These are phyloP conservation scores for Lactarius indigo DNA, from an alignment of 768 basidiomycete genomes.

Conservation along the genomic window DNA sequence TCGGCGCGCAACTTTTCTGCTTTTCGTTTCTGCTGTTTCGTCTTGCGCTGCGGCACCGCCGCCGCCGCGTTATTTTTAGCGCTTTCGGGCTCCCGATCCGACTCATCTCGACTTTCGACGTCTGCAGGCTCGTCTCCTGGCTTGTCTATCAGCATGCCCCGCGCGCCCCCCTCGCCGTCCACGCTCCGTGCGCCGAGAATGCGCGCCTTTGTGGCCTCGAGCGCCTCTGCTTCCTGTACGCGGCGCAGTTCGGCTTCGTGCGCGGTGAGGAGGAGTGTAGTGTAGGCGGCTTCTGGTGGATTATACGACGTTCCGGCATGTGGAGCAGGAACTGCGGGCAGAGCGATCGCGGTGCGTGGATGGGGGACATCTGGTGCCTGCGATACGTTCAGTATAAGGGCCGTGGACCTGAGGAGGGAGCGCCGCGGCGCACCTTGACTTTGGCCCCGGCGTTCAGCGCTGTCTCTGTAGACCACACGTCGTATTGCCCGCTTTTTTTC, in stretches of 20 bases:
- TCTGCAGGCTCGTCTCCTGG: constrained; percentile 38
- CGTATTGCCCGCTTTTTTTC: constrained; percentile 61
- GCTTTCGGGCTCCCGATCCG: constrained; percentile 29
- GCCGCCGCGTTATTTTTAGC: constrained; percentile 35
- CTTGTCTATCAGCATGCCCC: constrained; percentile 66
- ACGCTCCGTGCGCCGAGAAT: constrained; percentile 46
- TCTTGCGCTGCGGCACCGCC: constrained; percentile 48
- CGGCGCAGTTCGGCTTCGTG: constrained; percentile 61
- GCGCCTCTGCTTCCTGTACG: constrained; percentile 49
- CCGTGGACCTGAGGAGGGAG: not conserved
- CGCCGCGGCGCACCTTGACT: constrained; percentile 48
- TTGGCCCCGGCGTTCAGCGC: constrained; percentile 35
- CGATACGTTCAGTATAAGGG: not conserved
- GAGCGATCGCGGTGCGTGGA: constrained; percentile 50
- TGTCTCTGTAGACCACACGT: constrained; percentile 54
- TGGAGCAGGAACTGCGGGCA: constrained; percentile 66
- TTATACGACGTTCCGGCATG: constrained; percentile 90
- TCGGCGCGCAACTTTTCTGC: constrained; percentile 61
- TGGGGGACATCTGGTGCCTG: constrained; percentile 49
- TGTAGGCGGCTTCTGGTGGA: constrained; percentile 70
- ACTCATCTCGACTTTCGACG: not conserved
- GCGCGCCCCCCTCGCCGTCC: constrained; percentile 37
- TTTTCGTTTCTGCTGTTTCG: constrained; percentile 65
- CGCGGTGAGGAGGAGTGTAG: constrained; percentile 65
- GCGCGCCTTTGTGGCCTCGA: constrained; percentile 50